A percentile compares a stretch with the other conserved stretches of the same genome.
Conservation (phyloP, 2,329 filamentous ascomycete genomes). For the Colletotrichum sp. region DNA sequence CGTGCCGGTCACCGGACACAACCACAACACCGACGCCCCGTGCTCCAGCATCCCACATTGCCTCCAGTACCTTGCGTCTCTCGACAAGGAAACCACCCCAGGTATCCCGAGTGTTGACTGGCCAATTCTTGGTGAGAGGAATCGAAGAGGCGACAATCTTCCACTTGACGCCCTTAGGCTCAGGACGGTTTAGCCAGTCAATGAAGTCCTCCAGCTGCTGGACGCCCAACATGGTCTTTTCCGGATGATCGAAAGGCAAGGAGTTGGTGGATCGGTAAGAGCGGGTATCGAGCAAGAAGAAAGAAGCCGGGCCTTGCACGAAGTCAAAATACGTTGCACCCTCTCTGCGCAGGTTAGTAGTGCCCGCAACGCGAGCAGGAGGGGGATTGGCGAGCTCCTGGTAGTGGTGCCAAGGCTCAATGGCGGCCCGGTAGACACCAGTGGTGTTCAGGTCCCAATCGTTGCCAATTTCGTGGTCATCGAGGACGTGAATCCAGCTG, state of each 20-base stretch:
- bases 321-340: slow-evolving; percentile 89
- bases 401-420: slow-evolving; percentile 87
- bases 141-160: slow-evolving; percentile 91
- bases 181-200: slow-evolving; percentile 74
- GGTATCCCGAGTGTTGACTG: slow-evolving; percentile 84
- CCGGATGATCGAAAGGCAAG: slow-evolving; percentile 61
- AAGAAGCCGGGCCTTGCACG: slow-evolving; percentile 85
- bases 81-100: slow-evolving; percentile 93
- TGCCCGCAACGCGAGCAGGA: slow-evolving; percentile 55
- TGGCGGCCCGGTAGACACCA: slow-evolving; percentile 78
- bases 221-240: slow-evolving; percentile 87
- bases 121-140: slow-evolving; percentile 98
- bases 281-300: slow-evolving; percentile 94
- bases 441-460: slow-evolving; percentile 88
- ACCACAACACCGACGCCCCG: slow-evolving; percentile 80
- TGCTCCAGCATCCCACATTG: slow-evolving; percentile 88
- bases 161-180: slow-evolving; percentile 83
- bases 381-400: slow-evolving; percentile 88
- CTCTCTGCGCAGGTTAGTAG: slow-evolving; percentile 37
- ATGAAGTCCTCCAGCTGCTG: slow-evolving; percentile 82
- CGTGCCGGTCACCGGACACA: slow-evolving; percentile 92
- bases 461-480: slow-evolving; percentile 96
- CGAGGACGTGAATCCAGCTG: slow-evolving; percentile 97
- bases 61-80: slow-evolving; percentile 79
- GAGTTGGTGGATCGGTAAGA: slow-evolving; percentile 78